Percentiles rank a stretch among this genome's conserved stretches.
Conservation (phyloP, 306 rosid species). For the Acacia crassicarpa region DNA sequence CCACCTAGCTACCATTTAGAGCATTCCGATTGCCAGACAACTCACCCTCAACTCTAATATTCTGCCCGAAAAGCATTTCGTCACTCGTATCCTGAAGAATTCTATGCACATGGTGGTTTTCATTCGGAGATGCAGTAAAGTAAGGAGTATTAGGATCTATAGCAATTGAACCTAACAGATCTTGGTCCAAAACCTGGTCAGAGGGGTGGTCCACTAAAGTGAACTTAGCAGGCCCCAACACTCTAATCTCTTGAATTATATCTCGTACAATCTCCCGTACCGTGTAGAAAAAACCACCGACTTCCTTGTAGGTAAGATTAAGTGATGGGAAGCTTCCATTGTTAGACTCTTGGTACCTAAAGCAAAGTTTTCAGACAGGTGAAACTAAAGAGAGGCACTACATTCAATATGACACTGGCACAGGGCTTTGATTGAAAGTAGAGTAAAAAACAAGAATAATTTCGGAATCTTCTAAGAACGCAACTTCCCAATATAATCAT, state of each 20-base stretch:
- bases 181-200: constrained; percentile 51
- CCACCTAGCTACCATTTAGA: constrained; percentile 39
- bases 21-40: constrained; percentile 11
- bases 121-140: constrained; percentile 41
- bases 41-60: constrained; percentile 20
- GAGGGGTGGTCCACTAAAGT: constrained; percentile 41
- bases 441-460: too few species aligned
- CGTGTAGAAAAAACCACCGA: constrained; percentile 96
- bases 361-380: constrained; percentile 30
- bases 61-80: constrained; percentile 31
- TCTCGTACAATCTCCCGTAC: constrained; percentile 96
- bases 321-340: constrained; percentile 91
- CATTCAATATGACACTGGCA: constrained; percentile 29
- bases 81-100: constrained; percentile 36
- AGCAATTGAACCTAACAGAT: constrained; percentile 68
- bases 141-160: constrained; percentile 49
- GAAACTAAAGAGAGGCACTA: constrained; percentile 23
- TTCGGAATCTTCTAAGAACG: too few species aligned
- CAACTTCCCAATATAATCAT: too few species aligned
- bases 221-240: constrained; percentile 87
- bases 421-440: constrained; percentile 1
- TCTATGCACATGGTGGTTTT: constrained; percentile 29
- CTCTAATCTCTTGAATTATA: constrained; percentile 92
- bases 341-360: constrained; percentile 76
- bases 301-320: constrained; percentile 91